A percentile compares a stretch with the other conserved stretches of the same genome.
Conservation (phyloP, 495 filamentous ascomycete species). For the Cudoniella acicularis region DNA sequence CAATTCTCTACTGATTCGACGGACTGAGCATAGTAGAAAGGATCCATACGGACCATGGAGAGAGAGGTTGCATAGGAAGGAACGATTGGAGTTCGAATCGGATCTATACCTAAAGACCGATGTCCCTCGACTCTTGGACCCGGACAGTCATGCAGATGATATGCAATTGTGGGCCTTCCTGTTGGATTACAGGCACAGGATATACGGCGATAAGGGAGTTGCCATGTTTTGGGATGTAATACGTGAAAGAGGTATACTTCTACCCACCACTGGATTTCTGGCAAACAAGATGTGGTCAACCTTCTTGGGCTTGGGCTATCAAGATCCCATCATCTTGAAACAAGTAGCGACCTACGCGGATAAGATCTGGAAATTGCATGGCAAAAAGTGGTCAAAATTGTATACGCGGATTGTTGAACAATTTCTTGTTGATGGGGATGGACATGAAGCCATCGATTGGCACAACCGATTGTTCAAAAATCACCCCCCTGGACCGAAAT, state of each 20-base stretch:
- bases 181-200: constrained; percentile 55
- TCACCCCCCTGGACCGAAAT: constrained; percentile 10
- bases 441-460: constrained; percentile 32
- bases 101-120: constrained; percentile 36
- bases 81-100: constrained; percentile 45
- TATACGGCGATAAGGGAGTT: constrained; percentile 57
- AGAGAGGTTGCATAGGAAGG: constrained; percentile 8
- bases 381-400: constrained; percentile 41
- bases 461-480: constrained; percentile 30
- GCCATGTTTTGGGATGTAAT: constrained; percentile 61
- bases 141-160: constrained; percentile 43
- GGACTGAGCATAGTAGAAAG: not conserved
- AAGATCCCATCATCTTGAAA: constrained; percentile 42
- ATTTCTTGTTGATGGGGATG: constrained; percentile 29
- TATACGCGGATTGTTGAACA: constrained; percentile 48
- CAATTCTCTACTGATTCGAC: not conserved
- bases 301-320: constrained; percentile 47
- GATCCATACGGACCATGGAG: constrained; percentile 21
- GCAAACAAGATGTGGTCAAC: constrained; percentile 55
- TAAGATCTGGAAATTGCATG: constrained; percentile 41
- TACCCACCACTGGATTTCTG: constrained; percentile 45
- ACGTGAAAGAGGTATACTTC: constrained; percentile 38
- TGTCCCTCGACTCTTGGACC: constrained; percentile 52
- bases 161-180: constrained; percentile 63
- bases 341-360: constrained; percentile 54